Evolutionary conservation across 169 alveolate genomes (phyloP).

Genomic region (Plasmodium berghei): DNA sequence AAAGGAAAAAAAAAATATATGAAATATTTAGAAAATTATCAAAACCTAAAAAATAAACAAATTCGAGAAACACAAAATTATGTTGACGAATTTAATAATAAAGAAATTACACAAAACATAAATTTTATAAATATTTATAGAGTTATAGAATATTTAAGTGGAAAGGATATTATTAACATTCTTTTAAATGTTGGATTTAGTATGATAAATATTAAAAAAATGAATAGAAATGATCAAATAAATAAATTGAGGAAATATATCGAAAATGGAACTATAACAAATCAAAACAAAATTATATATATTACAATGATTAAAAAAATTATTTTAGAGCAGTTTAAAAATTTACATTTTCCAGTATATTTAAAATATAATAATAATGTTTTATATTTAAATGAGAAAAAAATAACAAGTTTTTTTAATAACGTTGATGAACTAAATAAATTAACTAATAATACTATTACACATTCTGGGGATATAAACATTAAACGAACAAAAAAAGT

Average conservation of each 20-base stretch:
- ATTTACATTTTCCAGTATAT: constrained; percentile 32
- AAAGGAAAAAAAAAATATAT: background rate
- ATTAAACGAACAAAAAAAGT: background rate
- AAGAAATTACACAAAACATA: background rate
- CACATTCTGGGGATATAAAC: background rate
- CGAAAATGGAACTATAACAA: constrained; percentile 10
- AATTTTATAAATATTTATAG: background rate
- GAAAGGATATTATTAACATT: constrained; percentile 19
- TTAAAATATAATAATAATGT: constrained; percentile 45
- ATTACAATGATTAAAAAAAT: constrained; percentile 56
- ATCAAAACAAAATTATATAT: constrained; percentile 26
- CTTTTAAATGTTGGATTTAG: constrained; percentile 16
- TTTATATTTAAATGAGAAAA: constrained; percentile 32
- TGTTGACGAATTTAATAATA: background rate
- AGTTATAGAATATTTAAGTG: constrained; percentile 4
- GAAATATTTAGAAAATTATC: background rate
- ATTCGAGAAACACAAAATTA: background rate
- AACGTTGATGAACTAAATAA: background rate
- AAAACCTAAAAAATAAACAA: background rate
- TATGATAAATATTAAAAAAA: constrained; percentile 14
- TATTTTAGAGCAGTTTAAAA: constrained; percentile 36
- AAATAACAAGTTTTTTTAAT: background rate
- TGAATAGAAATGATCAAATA: constrained; percentile 53
- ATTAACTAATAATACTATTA: background rate
- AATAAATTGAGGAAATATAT: constrained; percentile 14